phyloP scores from a whole-genome alignment of 306 rosid species.

The Corylus heterophylla region DNA sequence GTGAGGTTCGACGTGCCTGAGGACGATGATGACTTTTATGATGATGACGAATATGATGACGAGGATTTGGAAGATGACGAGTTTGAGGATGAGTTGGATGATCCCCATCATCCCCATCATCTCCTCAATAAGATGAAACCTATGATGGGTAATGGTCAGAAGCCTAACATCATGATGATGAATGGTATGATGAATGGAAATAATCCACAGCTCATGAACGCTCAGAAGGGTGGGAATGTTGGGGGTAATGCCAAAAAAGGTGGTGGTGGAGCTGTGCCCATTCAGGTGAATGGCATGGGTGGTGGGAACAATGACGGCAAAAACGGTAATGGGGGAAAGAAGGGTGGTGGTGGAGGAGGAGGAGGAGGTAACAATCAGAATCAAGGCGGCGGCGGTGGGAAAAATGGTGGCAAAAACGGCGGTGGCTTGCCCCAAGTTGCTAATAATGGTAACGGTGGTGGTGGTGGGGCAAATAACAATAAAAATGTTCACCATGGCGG shows the following conservation, averaged over 20 bases:
- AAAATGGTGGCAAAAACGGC: conserved; percentile 39
- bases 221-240: conserved; percentile 23
- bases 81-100: conserved; percentile 57
- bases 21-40: conserved; percentile 57
- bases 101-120: conserved; percentile 28
- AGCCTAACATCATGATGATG: conserved; percentile 47
- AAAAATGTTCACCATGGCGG: conserved; percentile 22
- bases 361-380: conserved; percentile 33
- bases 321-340: conserved; percentile 32
- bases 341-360: conserved; percentile 27
- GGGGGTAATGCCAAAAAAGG: conserved; percentile 53
- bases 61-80: conserved; percentile 47
- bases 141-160: conserved; percentile 37
- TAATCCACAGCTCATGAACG: conserved; percentile 2
- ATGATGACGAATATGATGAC: conserved; percentile 44
- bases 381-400: conserved; percentile 34
- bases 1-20: conserved; percentile 54
- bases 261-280: conserved; percentile 15
- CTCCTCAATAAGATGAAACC: conserved; percentile 51
- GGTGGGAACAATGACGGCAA: conserved; percentile 20
- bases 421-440: conserved; percentile 24
- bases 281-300: conserved; percentile 14
- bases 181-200: not conserved
- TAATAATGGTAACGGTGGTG: conserved; percentile 27
- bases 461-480: conserved; percentile 13